Evolutionary conservation across 73 alveolate genomes (phyloP), one percentile per base, ranked within the genome.

Genomic region (Blepharisma japonicum): DNA sequence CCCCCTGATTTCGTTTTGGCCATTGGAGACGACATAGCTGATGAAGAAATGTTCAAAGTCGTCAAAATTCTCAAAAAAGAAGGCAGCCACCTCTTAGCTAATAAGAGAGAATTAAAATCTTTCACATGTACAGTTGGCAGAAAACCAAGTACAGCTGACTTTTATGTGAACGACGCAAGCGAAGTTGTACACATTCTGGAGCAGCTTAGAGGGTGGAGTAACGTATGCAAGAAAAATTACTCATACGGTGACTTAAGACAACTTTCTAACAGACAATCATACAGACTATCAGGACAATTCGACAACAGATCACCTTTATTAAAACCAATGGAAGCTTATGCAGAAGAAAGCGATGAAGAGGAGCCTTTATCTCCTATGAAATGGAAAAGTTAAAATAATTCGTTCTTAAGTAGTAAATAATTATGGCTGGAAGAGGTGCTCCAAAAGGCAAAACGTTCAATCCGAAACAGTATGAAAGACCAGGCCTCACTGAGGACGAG

Each of bases 31-130:
- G 94, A 87, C 81, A 66, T 70, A n/a, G 77, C 91, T 68, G 94
- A 87, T 82, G 94, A 87, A 66, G 94, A 87, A 87, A 87, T 87
- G 94, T 87, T 87, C 68, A 87, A 87, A 70, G 86, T 78, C 68
- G 74, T 87, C 71, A 87, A 87, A 83, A 78, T 70, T 32, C 67
- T 87, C 55, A 68, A 78, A 68, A 87, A 78, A 56, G 86, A 83
- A 78, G 18, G 23, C 14, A 61, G 74, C 74, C 71, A 74, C 25
- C 71, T 77, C 55, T 55, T 72, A 72, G 82, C 67, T 45, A 39
- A 61, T 5, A 61, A 61, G 23, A 61, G 74, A 61, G 83, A 48
- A 55, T 76, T 77, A 2, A 78, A 47, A 56, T 83, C 77, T 71
- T 83, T 61, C 50, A 74, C 92, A 32, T 68, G 90, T 42, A 88